Evolutionary conservation across 306 rosid genomes (phyloP).

Genomic region (Rosa persica): DNA sequence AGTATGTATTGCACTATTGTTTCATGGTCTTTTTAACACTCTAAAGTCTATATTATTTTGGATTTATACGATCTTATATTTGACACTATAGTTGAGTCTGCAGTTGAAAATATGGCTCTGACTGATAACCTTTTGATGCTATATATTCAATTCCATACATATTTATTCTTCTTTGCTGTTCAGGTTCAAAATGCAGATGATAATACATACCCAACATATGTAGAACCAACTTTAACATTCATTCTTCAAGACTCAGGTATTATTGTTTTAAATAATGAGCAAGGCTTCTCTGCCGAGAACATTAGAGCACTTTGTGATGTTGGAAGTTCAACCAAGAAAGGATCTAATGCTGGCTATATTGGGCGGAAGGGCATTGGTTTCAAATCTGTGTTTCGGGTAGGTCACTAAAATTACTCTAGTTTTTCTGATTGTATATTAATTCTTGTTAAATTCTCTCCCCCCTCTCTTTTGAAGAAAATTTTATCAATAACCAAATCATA

Average conservation of each 20-base stretch:
- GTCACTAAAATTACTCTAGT: constrained; percentile 18
- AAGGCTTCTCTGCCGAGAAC: constrained; percentile 77
- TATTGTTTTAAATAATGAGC: constrained; percentile 82
- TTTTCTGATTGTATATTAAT: not conserved
- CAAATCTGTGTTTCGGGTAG: constrained; percentile 96
- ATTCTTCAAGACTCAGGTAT: constrained; percentile 79
- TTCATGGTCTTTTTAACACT: not conserved
- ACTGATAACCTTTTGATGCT: constrained; percentile 19
- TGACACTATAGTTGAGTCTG: not conserved
- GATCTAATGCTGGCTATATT: constrained; percentile 85
- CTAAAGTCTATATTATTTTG: not conserved
- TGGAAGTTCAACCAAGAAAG: constrained; percentile 95
- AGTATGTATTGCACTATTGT: not conserved
- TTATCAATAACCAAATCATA: not conserved
- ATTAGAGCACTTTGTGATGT: constrained; percentile 96
- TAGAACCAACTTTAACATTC: constrained; percentile 86
- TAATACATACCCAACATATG: constrained; percentile 65
- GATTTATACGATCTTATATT: not conserved
- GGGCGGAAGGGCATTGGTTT: constrained; percentile 99
- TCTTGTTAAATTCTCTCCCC: not conserved
- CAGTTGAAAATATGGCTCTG: not conserved
- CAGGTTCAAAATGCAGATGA: constrained; percentile 99
- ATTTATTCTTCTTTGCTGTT: constrained; percentile 29
- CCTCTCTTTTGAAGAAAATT: not conserved
- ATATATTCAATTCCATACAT: not conserved